Evolutionary conservation across 2,329 filamentous ascomycete genomes (phyloP), one percentile per base, ranked within the genome.

Genomic region (Verticillium zaregamsianum): DNA sequence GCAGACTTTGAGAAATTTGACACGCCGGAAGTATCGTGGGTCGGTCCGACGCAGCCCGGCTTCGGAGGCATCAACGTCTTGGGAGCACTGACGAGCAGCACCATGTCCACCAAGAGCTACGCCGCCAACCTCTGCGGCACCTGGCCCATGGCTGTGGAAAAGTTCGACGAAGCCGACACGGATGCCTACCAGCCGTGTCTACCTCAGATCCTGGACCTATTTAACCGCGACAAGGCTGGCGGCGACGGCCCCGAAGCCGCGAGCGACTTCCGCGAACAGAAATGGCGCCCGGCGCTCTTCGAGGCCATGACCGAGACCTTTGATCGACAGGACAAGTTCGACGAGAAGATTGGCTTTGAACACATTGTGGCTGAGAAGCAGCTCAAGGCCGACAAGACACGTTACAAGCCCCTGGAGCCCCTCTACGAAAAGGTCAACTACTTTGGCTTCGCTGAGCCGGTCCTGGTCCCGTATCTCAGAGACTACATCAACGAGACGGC

Each of bases 371-470:
- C 65, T 23, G 63, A 63, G 57, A 63, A 7, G 59, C 61, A 59
- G 23, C 59, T 68, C 37, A 61, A 65, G 59, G 37, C 23, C 9
- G 39, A 40, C 17, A 39, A 28, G 17, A 23, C 45, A 20, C 39
- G 39, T 2, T 58, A 49, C 39, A 49, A 58, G 23, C 25, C 37
- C 2, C 45, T 40, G 35, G 39, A 58, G 15, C 23, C 45, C 12
- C 25, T 58, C 8, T 58, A 58, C 37, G 59, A 66, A 8, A 64
- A 63, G 37, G 61, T 68, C 61, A 80, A 80, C 63, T 80, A 80
- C 62, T 80, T 79, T 65, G 78, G 78, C 62, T 78, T 67, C 59
- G 67, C 77, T 5, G 79, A 80, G 63, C 69, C 70, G 6, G 76
- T 77, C 49, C 67, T 78, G 1, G 72, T 72, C 63, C 76, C 76